Evolutionary conservation across 2,329 filamentous ascomycete species (phyloP).

Genomic region (Fusarium sororula): DNA sequence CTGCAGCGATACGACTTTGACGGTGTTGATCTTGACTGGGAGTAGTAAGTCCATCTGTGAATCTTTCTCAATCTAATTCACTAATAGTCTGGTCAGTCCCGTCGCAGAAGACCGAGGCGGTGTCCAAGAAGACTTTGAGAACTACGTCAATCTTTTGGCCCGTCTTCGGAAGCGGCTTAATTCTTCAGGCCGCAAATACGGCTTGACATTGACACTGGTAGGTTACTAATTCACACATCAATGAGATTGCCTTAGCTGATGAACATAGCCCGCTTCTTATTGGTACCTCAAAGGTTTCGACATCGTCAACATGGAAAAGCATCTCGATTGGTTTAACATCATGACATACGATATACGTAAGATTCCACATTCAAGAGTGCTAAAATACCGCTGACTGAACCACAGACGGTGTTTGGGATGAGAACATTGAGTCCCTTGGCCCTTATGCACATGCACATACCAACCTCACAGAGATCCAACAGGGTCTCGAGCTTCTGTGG

Average conservation of each 20-base stretch:
- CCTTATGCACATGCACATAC: neutral
- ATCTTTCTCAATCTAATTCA: too few relatives aligned
- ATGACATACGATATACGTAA: slow-evolving; percentile 52
- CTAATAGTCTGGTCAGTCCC: too few relatives aligned
- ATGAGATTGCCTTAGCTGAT: too few relatives aligned
- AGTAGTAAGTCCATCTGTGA: neutral
- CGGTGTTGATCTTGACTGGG: neutral
- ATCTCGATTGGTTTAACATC: slow-evolving; percentile 52
- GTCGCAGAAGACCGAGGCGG: neutral
- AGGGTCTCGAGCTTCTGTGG: neutral
- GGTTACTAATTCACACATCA: too few relatives aligned
- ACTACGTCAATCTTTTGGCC: neutral
- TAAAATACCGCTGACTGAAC: too few relatives aligned
- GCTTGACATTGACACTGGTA: neutral
- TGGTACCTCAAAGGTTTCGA: slow-evolving; percentile 46
- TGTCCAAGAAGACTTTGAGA: neutral
- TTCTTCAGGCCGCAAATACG: neutral
- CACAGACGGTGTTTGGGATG: neutral
- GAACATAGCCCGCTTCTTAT: slow-evolving; percentile 10
- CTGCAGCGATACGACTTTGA: neutral
- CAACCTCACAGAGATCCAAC: neutral
- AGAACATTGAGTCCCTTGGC: neutral
- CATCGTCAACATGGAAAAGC: slow-evolving; percentile 11
- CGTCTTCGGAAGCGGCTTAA: neutral
- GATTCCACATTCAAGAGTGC: too few relatives aligned